Percentiles rank a stretch among this genome's conserved stretches.
Conservation (phyloP, 371 early-diverging fungal genomes). For the Mucor velutinosus region DNA sequence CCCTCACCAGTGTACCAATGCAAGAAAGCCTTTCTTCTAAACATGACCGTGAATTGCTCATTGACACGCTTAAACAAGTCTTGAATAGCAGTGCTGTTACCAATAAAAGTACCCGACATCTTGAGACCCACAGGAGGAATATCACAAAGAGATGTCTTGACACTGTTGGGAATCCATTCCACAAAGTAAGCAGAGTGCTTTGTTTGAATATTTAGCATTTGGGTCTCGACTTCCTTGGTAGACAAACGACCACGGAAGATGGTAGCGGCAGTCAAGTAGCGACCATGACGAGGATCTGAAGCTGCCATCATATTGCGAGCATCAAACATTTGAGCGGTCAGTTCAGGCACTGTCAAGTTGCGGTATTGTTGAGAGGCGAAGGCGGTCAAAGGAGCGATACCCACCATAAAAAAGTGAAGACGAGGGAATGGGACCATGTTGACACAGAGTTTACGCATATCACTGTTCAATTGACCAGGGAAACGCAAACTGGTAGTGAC, state of each 20-base stretch:
- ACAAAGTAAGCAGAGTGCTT: conserved; percentile 98
- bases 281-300: conserved; percentile 96
- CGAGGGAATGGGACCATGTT: conserved; percentile 99
- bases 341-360: conserved; percentile 88
- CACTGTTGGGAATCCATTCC: conserved; percentile 99
- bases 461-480: conserved; percentile 99
- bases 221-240: conserved; percentile 99
- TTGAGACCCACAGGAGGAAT: conserved; percentile 96
- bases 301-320: conserved; percentile 99
- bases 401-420: conserved; percentile 99
- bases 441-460: conserved; percentile 98
- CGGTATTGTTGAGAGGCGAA: conserved; percentile 89
- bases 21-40: conserved; percentile 95
- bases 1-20: conserved; percentile 99
- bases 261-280: conserved; percentile 97
- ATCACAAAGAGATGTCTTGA: conserved; percentile 98
- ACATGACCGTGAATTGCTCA: conserved; percentile 96
- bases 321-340: conserved; percentile 98
- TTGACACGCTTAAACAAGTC: conserved; percentile 98
- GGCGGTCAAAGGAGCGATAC: conserved; percentile 97
- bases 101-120: conserved; percentile 98
- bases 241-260: conserved; percentile 98
- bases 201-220: conserved; percentile 95
- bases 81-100: conserved; percentile 98
- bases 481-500: conserved; percentile 98